Base-by-base conservation (phyloP, 2,329 filamentous ascomycete genomes). In the Pyricularia sp. region DNA sequence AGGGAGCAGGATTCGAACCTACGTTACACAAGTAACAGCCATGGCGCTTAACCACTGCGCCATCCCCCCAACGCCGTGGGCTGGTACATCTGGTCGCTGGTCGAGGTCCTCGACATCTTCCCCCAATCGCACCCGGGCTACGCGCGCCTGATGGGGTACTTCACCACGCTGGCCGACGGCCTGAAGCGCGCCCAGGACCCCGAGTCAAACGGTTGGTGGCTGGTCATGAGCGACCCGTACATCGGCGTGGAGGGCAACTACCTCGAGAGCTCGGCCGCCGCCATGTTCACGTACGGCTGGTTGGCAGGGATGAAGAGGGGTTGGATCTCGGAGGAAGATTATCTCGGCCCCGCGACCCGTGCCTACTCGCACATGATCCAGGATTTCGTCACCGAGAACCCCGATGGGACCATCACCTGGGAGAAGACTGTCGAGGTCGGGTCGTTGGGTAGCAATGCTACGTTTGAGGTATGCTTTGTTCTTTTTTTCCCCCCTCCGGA, bases 241-340 rank as follows among this genome's bases (percentile, higher is more conserved):
- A 76, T 78, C 0, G 78, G 77, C 1, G 69, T 72, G 55, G 67
- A 77, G 61, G 82, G 82, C 3, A 87, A 88, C 72, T 87, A 83
- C 71, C 80, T 87, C 61, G 82, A 87, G 73, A 82, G 81, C 44
- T 84, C 82, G 40, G 84, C 79, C 9, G 81, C 81, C 1, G 83
- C 82, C 4, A 83, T 87, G 79, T 86, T 85, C 68, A 75, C 78
- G 0, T 84, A 82, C 64, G 78, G 81, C 0, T 72, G 84, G 66
- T 70, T 85, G 16, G 62, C 33, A 1, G 62, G 62, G 3, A 40
- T 63, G 24, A 63, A 40, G 62, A 30, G 33, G 12, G 62, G 62
- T 5, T 63, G 40, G 40, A 40, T 63, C 13, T 28, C 62, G 24
- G 62, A 63, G 62, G 49, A 63, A 12, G 31, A 63, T 13, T 63